phyloP scores from a whole-genome alignment of 2,329 filamentous ascomycete genomes.

The Fonsecaea nubica region DNA sequence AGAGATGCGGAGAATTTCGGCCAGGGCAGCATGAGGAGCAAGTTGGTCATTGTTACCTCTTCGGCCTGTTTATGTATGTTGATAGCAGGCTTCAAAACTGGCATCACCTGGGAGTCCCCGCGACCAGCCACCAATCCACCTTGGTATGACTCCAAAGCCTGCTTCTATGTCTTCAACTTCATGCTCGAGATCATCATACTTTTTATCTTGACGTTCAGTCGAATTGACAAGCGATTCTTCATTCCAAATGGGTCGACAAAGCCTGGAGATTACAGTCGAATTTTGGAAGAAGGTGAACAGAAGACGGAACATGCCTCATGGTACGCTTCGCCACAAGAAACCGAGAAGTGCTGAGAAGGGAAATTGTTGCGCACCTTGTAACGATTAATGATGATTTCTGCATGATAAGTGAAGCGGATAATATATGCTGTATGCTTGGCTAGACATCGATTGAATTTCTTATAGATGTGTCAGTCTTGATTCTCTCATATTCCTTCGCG shows the following conservation, averaged over 20 bases:
- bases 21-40: conserved; percentile 68
- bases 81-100: conserved; percentile 73
- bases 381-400: background rate
- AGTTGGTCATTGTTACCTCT: conserved; percentile 68
- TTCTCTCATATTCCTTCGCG: background rate
- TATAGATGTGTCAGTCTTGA: background rate
- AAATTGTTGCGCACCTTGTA: background rate
- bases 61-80: conserved; percentile 67
- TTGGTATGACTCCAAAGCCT: conserved; percentile 73
- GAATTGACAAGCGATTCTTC: conserved; percentile 77
- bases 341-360: background rate
- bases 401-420: background rate
- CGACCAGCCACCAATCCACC: conserved; percentile 62
- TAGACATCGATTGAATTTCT: background rate
- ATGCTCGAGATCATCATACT: conserved; percentile 74
- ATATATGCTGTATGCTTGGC: background rate
- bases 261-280: conserved; percentile 54
- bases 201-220: conserved; percentile 66
- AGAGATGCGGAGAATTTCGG: conserved; percentile 67
- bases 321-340: conserved; percentile 6
- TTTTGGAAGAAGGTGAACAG: conserved; percentile 1
- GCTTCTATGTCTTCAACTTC: conserved; percentile 82
- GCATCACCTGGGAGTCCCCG: conserved; percentile 60
- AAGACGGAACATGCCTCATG: conserved; percentile 12
- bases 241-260: conserved; percentile 65